These are phyloP conservation scores for Fraxinus platypoda DNA, from an alignment of 305 asterid species.

Conservation along the genomic window DNA sequence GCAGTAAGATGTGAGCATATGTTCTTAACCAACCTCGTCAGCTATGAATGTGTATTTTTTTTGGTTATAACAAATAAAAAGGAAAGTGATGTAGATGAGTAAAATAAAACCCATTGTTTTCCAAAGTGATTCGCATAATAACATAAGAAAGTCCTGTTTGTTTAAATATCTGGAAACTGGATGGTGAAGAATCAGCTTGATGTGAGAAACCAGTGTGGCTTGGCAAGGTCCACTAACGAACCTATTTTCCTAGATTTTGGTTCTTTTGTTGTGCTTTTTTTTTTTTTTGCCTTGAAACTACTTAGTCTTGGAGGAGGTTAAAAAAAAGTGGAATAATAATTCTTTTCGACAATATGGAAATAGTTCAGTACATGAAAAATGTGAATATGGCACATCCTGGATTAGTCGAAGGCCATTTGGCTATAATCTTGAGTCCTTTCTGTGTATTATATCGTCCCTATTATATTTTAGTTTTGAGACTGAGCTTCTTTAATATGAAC, in stretches of 20 bases:
- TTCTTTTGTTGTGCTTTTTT: background rate
- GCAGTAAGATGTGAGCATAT: conserved; percentile 10
- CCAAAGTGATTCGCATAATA: conserved; percentile 1
- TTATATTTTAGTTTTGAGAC: conserved; percentile 3
- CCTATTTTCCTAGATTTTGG: conserved; percentile 5
- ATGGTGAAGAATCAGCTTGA: conserved; percentile 10
- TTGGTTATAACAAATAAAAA: background rate
- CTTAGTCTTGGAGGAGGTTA: background rate
- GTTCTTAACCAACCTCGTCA: conserved; percentile 17
- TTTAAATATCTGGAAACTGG: conserved; percentile 8
- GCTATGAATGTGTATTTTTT: background rate
- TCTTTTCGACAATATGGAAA: background rate
- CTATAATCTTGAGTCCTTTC: background rate
- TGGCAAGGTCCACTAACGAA: background rate
- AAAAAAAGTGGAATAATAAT: conserved; percentile 10
- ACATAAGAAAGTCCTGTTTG: background rate
- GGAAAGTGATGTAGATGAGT: background rate
- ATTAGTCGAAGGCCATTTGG: conserved; percentile 1
- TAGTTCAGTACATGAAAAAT: background rate
- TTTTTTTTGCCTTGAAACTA: background rate
- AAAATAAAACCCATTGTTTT: conserved; percentile 5
- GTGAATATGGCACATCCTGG: conserved; percentile 10
- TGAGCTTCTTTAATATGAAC: conserved; percentile 5
- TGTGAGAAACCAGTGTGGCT: conserved; percentile 4
- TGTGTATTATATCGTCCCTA: background rate